A percentile compares a stretch with the other conserved stretches of the same genome.
These are phyloP conservation scores for Millerozyma acaciae DNA, from an alignment of 805 yeast genomes.

Conservation along the genomic window DNA sequence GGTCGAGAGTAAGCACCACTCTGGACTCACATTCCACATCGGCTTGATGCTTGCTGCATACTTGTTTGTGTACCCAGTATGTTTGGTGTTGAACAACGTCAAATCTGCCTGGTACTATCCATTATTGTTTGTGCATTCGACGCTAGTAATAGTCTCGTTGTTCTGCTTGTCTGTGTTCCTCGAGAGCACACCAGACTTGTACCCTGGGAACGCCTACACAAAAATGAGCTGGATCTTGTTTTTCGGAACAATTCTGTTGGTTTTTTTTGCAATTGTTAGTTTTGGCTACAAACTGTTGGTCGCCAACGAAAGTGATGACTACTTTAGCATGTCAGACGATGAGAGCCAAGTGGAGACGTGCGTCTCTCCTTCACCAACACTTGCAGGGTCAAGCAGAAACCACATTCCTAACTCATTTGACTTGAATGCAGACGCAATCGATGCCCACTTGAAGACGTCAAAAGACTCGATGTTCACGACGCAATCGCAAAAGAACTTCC, in stretches of 20 bases:
- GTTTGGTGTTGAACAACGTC: slow-evolving; percentile 60
- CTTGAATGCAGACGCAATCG: slow-evolving; percentile 10
- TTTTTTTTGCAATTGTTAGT: slow-evolving; percentile 48
- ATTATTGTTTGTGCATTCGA: slow-evolving; percentile 48
- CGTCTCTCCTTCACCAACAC: slow-evolving; percentile 18
- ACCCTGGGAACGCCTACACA: slow-evolving; percentile 73
- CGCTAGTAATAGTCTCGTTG: slow-evolving; percentile 46
- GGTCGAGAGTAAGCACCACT: slow-evolving; percentile 44
- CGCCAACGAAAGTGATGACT: slow-evolving; percentile 5
- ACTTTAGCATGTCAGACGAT: slow-evolving; percentile 11
- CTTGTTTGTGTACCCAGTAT: slow-evolving; percentile 61
- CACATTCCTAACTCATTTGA: slow-evolving; percentile 18
- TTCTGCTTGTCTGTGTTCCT: slow-evolving; percentile 55
- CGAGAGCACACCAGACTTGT: slow-evolving; percentile 56
- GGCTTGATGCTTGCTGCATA: slow-evolving; percentile 40
- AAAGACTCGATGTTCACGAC: slow-evolving; percentile 15
- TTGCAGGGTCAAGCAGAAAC: slow-evolving; percentile 18
- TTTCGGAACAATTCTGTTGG: slow-evolving; percentile 51
- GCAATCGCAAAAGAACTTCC: not conserved
- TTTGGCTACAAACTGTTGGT: slow-evolving; percentile 30
- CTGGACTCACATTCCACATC: slow-evolving; percentile 55
- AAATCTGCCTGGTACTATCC: slow-evolving; percentile 58
- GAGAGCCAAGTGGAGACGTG: slow-evolving; percentile 8
- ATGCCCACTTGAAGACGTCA: slow-evolving; percentile 19
- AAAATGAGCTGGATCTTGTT: slow-evolving; percentile 61